Evolutionary conservation across 768 basidiomycete species (phyloP).

Genomic region (Phanerodontia chrysosporium): DNA sequence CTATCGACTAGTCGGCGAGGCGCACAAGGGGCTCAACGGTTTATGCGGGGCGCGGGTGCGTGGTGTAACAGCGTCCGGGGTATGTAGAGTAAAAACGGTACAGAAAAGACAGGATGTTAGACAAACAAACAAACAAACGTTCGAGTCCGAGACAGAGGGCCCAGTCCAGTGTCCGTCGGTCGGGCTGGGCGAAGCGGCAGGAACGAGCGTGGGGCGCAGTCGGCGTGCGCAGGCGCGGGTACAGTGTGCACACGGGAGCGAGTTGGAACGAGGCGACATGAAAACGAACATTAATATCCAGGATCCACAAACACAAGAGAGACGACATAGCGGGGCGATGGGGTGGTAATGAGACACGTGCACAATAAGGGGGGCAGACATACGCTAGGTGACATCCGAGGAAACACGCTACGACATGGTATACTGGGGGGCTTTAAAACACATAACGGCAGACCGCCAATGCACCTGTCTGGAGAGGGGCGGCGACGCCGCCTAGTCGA

Average conservation of each 20-base stretch:
- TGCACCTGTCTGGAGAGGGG: neutral
- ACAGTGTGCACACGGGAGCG: neutral
- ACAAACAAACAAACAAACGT: no score
- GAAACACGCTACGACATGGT: neutral
- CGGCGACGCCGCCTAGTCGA: slow-evolving; percentile 5
- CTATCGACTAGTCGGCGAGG: no score
- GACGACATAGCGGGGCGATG: neutral
- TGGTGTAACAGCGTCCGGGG: no score
- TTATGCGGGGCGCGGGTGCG: no score
- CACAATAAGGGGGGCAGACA: neutral
- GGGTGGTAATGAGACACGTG: neutral
- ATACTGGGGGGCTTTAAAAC: neutral
- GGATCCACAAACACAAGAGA: neutral
- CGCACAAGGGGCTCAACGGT: no score
- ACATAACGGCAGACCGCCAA: neutral
- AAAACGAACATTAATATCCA: neutral
- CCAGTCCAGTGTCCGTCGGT: no score
- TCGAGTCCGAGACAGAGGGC: no score
- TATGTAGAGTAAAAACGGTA: no score
- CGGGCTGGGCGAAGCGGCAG: no score
- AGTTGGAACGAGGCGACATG: neutral
- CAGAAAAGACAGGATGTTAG: no score
- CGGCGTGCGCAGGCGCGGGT: neutral
- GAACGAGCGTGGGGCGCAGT: neutral
- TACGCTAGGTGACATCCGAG: neutral